Conservation (phyloP, 352 stramenopile genomes). For the Pythium grandisporangium region DNA sequence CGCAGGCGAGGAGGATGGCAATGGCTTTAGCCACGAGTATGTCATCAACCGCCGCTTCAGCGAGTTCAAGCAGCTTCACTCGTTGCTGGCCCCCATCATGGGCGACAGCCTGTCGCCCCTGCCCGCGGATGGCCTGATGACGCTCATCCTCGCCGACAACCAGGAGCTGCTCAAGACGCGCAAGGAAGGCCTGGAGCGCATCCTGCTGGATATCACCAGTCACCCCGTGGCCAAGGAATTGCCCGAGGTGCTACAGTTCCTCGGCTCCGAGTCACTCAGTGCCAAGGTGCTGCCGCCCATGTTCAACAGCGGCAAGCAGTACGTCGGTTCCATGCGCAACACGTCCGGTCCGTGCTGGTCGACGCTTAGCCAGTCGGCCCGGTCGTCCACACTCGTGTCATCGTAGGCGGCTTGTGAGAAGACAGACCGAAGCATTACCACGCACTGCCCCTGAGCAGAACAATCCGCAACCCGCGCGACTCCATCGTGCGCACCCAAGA, state of each 20-base stretch:
- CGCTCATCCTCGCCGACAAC: conserved; percentile 61
- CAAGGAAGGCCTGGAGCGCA: conserved; percentile 48
- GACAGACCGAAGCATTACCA: conserved; percentile 5
- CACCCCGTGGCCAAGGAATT: conserved; percentile 57
- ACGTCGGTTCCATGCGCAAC: conserved; percentile 63
- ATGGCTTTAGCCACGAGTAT: conserved; percentile 55
- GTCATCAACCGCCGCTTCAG: conserved; percentile 58
- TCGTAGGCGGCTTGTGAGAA: conserved; percentile 10
- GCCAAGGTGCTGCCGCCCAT: conserved; percentile 36
- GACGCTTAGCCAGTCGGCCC: conserved; percentile 14
- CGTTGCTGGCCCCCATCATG: conserved; percentile 43
- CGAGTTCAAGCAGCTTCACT: conserved; percentile 70
- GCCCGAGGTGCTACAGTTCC: conserved; percentile 52
- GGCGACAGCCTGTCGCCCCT: conserved; percentile 40
- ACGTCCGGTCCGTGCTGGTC: conserved; percentile 61
- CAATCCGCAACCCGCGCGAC: no score
- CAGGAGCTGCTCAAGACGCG: conserved; percentile 48
- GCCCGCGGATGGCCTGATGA: conserved; percentile 65
- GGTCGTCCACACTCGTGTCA: conserved; percentile 20
- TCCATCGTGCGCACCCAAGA: no score
- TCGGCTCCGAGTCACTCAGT: conserved; percentile 41
- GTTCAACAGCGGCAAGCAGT: conserved; percentile 37
- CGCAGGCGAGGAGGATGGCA: conserved; percentile 14
- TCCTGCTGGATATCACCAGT: conserved; percentile 41
- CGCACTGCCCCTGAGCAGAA: no score